Base-by-base conservation (phyloP, 495 filamentous ascomycete species). In the Tricharina praecox region DNA sequence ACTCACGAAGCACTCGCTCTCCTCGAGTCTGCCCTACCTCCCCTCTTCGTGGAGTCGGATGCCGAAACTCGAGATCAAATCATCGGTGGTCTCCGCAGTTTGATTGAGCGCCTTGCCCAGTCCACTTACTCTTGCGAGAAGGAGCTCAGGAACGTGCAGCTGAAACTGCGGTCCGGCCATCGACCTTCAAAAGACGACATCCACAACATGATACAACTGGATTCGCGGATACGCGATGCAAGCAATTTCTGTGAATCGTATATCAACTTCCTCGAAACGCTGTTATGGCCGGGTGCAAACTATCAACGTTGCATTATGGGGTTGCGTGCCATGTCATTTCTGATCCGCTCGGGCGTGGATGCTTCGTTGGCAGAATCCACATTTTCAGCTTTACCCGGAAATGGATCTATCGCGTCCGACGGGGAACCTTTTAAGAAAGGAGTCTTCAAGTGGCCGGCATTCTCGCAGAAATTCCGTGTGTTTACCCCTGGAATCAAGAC, bases 241-340 rank as follows among this genome's bases (percentile, higher is more conserved):
- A 64, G 68, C 20, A 56, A 54, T 0, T 93, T 88, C 55, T 40
- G 90, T 11, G 50, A 52, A 3, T 82, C 77, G 71, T 93, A 87
- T 58, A 39, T 81, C 3, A 45, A 64, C 0, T 87, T 90, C 50
- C 59, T 97, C n/a, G 65, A 70, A 32, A 60, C 63, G 10, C 84
- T 93, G 54, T 64, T 97, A 21, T 64, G 73, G 26, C 75, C 85
- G 1, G 82, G 77, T 0, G 71, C 81, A 13, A 82, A 83, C 15
- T 96, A 95, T 53, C 83, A 88, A 52, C 76, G 84, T 9, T 86
- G 88, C 51, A 80, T 85, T n/a, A 81, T 75, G 1, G 76, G 83
- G 0, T 55, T 94, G 28, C 85, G 77, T 45, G 72, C 78, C 0
- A 58, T 90, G 30, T 59, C 63, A 1, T 64, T 79, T 10, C 50